Evolutionary conservation across 1,284 basidiomycete species (phyloP), one percentile per base, ranked within the genome.

Genomic region (Stereum hirsutum): DNA sequence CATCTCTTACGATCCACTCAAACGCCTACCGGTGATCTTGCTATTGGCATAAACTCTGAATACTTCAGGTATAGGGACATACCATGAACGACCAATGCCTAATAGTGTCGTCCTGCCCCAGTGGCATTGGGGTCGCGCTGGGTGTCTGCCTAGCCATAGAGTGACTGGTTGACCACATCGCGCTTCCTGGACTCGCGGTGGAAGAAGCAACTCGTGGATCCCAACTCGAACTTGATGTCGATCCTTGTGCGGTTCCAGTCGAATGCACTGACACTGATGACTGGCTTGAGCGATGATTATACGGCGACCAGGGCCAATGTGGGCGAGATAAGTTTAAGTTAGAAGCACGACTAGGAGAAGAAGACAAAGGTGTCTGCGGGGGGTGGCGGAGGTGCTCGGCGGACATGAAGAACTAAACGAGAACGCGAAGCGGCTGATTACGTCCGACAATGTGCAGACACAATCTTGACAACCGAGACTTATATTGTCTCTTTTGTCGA

Each of bases 11-110:
- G 7, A 68, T 59, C 79, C 79, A 82, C 57, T 82, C 79, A 48
- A 81, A 78, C 1, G 78, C 78, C 79, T 82, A 35, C 3, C n/a
- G 7, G 15, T 17, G 23, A 17, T 20, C 28, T 12, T 40, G 17
- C 31, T 47, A 32, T n/a, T 3, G 36, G 15, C 37, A 36, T 33
- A n/a, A 19, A 34, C 19, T 17, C 8, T n/a, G 47, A 39, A 42
- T 8, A 20, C 21, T 32, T 10, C 19, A 11, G 3, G 14, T 33
- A 33, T 31, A 25, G 41, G 25, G 24, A 59, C 69, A 52, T 52
- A 75, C 78, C 51, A 69, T 71, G 51, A 78, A 78, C 6, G 72
- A 67, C 78, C 78, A 82, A 48, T 81, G 77, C 38, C 72, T 60
- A 14, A 66, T 76, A 6, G 67, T 65, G 39, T 74, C 68, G 33